Base-by-base conservation (phyloP, 2,329 filamentous ascomycete species). In the Curvularia eragrostidis region DNA sequence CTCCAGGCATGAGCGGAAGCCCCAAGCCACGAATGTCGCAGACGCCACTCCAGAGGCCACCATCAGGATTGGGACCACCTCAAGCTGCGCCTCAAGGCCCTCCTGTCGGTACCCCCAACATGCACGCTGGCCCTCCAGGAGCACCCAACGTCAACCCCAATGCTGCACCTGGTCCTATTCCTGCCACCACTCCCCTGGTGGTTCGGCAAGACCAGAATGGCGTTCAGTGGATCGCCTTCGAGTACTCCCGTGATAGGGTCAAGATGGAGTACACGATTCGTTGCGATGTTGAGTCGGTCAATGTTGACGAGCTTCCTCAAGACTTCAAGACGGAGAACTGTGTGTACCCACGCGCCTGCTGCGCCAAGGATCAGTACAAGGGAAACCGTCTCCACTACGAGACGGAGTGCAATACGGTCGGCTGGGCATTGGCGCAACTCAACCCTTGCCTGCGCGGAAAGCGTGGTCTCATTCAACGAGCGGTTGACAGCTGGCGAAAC, bases 241-340 rank as follows among this genome's bases (percentile, higher is more conserved):
- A 99, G 77, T 99, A 99, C 76, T 98, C 94, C 10, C 88, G 94
- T 59, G 94, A 99, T 74, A 86, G 94, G 44, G 93, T 98, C 66
- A 99, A 99, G 86, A 97, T 98, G 93, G 93, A 98, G 78, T 99
- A 99, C 80, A 97, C 93, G 1, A 99, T 99, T 70, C 89, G 95
- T 51, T 98, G 95, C 76, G 95, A 98, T 69, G 95, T 98, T 19
- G 95, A 98, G 80, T 97, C 93, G 0, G 93, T 99, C 61, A 93
- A 93, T 73, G 93, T 94, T 43, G 93, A 97, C 54, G 89, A 89
- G 61, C 84, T 99, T 18, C 86, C 87, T 43, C 83, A 87, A 63
- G 94, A 98, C 64, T 98, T 98, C 85, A 98, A 97, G 83, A 91
- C 91, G 8, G 94, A 97, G 76, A 99, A 99, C 80, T 98, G 95